Conservation (phyloP, 2,329 filamentous ascomycete genomes). For the Fusarium anthophilum region DNA sequence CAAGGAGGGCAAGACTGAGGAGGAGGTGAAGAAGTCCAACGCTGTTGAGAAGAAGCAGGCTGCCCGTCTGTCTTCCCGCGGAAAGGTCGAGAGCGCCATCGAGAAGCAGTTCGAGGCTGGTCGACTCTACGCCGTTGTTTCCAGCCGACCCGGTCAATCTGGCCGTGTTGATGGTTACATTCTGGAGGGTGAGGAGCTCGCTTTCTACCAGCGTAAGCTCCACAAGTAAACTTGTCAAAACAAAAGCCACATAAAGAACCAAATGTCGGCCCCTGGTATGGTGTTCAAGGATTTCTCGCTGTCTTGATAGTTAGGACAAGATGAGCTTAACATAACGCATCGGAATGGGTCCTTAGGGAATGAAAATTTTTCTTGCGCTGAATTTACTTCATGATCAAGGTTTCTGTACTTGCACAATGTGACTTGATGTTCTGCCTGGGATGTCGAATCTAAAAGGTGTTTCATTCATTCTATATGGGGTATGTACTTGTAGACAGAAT, state of each 20-base stretch:
- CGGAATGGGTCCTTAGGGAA: constrained; percentile 52
- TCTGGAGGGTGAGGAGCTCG: constrained; percentile 98
- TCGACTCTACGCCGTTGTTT: constrained; percentile 93
- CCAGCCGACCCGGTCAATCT: constrained; percentile 95
- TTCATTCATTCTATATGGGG: constrained; percentile 9
- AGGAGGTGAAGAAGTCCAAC: constrained; percentile 93
- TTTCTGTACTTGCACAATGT: constrained; percentile 32
- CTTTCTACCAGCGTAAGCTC: constrained; percentile 99
- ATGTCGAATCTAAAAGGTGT: constrained; percentile 1
- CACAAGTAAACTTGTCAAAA: constrained; percentile 79
- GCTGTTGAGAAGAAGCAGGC: constrained; percentile 96
- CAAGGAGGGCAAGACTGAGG: constrained; percentile 68
- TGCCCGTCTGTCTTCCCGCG: constrained; percentile 79
- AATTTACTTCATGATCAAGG: constrained; percentile 45
- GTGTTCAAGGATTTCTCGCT: constrained; percentile 52
- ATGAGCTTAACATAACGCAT: constrained; percentile 51
- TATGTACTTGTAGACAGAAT: background rate
- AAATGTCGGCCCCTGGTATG: constrained; percentile 45
- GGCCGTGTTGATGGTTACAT: constrained; percentile 97
- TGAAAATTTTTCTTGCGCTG: constrained; percentile 49
- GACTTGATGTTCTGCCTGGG: constrained; percentile 7
- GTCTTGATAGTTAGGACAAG: constrained; percentile 49
- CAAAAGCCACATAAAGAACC: constrained; percentile 30
- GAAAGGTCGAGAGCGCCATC: constrained; percentile 92
- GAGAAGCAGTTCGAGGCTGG: constrained; percentile 99